These are phyloP conservation scores for Collybiopsis luxurians DNA, from an alignment of 768 basidiomycete genomes.

Conservation along the genomic window DNA sequence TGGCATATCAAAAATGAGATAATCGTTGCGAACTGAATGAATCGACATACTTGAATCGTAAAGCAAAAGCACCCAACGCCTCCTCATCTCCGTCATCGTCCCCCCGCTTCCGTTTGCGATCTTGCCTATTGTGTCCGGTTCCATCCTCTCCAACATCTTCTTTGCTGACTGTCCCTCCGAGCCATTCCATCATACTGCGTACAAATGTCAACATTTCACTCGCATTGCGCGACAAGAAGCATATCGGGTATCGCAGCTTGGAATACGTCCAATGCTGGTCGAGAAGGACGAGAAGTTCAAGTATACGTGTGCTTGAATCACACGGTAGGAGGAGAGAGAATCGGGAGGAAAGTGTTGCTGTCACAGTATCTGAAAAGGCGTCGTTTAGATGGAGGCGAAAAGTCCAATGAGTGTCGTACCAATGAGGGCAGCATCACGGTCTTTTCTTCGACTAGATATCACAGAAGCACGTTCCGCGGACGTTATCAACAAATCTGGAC, in stretches of 20 bases:
- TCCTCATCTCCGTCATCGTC: constrained; percentile 80
- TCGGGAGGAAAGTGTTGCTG: constrained; percentile 75
- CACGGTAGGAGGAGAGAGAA: constrained; percentile 88
- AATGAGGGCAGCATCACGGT: constrained; percentile 85
- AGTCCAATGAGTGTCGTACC: constrained; percentile 39
- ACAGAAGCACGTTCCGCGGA: constrained; percentile 84
- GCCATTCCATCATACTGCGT: constrained; percentile 98
- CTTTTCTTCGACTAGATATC: constrained; percentile 84
- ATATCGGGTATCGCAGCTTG: constrained; percentile 81
- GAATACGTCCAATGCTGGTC: constrained; percentile 98
- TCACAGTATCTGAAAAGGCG: constrained; percentile 70
- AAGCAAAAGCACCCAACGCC: constrained; percentile 77
- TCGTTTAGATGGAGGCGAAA: not conserved
- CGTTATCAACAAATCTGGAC: constrained; percentile 92
- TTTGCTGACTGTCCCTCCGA: constrained; percentile 92
- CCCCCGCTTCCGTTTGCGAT: constrained; percentile 48
- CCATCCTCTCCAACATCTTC: constrained; percentile 87
- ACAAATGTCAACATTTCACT: constrained; percentile 94
- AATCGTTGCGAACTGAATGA: not conserved
- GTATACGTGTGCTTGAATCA: constrained; percentile 90
- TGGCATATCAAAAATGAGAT: constrained; percentile 24
- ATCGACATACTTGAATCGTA: constrained; percentile 79
- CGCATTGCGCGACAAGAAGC: constrained; percentile 87
- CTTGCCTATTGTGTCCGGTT: constrained; percentile 48
- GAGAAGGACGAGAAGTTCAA: constrained; percentile 92